Conservation (phyloP, 768 basidiomycete genomes). For the Saitozyma sp. region DNA sequence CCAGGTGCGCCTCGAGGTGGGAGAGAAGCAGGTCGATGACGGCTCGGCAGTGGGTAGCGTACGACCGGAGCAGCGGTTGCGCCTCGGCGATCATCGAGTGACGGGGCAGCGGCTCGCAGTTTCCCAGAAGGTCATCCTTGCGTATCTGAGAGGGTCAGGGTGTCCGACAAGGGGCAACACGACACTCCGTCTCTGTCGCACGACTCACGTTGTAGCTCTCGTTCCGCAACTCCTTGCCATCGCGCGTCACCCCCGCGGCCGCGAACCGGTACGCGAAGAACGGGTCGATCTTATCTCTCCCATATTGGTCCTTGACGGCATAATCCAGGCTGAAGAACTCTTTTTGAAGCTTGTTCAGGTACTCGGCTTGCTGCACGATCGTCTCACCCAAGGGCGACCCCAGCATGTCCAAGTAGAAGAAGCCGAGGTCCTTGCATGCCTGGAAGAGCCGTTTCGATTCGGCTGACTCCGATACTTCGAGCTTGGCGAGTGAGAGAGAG, state of each 20-base stretch:
- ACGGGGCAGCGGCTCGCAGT: no score
- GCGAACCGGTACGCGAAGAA: slow-evolving; percentile 29
- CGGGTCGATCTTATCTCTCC: slow-evolving; percentile 22
- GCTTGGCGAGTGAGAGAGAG: no score
- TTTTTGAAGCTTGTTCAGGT: slow-evolving; percentile 20
- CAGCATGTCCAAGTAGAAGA: slow-evolving; percentile 33
- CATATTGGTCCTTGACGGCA: slow-evolving; percentile 29
- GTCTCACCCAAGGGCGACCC: slow-evolving; percentile 22
- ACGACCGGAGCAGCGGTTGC: no score
- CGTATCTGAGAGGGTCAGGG: no score
- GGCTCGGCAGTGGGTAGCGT: no score
- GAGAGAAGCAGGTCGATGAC: no score
- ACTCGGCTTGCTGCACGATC: slow-evolving; percentile 21
- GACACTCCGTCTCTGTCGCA: no score
- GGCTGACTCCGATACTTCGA: neutral
- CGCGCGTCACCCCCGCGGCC: slow-evolving; percentile 8
- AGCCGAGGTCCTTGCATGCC: slow-evolving; percentile 24
- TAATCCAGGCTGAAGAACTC: slow-evolving; percentile 25
- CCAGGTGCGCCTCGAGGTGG: no score
- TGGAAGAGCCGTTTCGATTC: slow-evolving; percentile 21
- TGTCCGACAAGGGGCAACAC: no score
- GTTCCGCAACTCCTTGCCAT: slow-evolving; percentile 9
- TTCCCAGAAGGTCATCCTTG: no score
- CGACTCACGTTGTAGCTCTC: slow-evolving; percentile 28
- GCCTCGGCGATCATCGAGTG: no score